Evolutionary conservation across 495 filamentous ascomycete genomes (phyloP).

Genomic region (Annulohypoxylon nitens): DNA sequence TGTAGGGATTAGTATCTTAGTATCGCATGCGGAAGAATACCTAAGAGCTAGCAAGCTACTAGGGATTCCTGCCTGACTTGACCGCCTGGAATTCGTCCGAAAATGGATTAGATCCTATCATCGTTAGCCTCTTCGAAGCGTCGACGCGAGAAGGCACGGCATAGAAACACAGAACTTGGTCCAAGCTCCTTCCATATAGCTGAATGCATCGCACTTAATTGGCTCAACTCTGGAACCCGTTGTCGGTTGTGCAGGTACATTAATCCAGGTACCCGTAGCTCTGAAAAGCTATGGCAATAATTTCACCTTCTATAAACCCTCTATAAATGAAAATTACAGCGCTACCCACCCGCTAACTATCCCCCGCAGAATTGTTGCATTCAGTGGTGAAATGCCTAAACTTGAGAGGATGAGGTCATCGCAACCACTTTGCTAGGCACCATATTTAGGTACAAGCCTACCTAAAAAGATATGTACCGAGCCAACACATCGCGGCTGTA

Average conservation of each 20-base stretch:
- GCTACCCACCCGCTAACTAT: neutral
- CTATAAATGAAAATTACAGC: conserved; percentile 19
- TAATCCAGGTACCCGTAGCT: neutral
- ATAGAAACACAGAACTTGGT: neutral
- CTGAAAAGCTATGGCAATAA: neutral
- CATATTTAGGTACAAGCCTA: neutral
- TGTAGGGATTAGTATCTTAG: conserved; percentile 1
- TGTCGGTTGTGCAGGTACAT: neutral
- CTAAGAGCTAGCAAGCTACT: conserved; percentile 13
- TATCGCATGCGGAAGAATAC: conserved; percentile 41
- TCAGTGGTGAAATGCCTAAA: conserved; percentile 9
- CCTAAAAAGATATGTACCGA: neutral
- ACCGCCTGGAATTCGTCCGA: conserved; percentile 30
- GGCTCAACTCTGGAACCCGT: neutral
- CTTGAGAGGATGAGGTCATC: conserved; percentile 46
- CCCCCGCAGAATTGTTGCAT: neutral
- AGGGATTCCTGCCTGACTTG: conserved; percentile 34
- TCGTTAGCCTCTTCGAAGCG: neutral
- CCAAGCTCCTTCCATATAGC: neutral
- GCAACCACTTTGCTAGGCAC: conserved; percentile 12
- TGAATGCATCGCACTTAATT: neutral
- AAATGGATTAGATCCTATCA: conserved; percentile 28
- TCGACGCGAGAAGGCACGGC: neutral
- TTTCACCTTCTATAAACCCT: neutral
- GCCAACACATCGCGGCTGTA: conserved; percentile 30